A percentile compares a stretch with the other conserved stretches of the same genome.
These are phyloP conservation scores for Rhododendron molle DNA, from an alignment of 148 eudicot genomes.

Conservation along the genomic window DNA sequence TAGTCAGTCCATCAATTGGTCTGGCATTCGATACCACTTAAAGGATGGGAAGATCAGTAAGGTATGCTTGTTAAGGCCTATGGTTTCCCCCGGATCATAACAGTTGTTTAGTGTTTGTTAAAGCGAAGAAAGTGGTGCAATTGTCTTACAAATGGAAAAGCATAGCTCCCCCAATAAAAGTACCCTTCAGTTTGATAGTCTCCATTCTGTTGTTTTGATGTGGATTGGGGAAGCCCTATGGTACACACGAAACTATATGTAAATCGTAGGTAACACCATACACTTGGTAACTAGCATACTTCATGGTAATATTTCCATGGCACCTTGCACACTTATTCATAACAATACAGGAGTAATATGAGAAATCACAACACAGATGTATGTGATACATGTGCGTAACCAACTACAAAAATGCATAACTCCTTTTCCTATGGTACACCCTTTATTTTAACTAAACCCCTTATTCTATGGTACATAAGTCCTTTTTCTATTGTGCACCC, in stretches of 20 bases:
- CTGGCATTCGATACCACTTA: slow-evolving; percentile 89
- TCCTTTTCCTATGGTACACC: not conserved
- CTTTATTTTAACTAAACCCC: not conserved
- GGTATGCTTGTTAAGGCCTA: slow-evolving; percentile 35
- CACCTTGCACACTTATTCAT: not conserved
- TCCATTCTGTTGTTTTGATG: not conserved
- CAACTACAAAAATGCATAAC: not conserved
- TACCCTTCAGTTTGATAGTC: not conserved
- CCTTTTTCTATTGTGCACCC: not conserved
- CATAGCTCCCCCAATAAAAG: not conserved
- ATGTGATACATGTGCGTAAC: not conserved
- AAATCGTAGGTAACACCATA: not conserved
- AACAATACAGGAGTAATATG: not conserved
- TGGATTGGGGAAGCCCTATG: not conserved
- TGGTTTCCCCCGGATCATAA: not conserved
- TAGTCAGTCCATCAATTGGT: slow-evolving; percentile 88
- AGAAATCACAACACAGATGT: not conserved
- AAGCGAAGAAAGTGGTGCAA: not conserved
- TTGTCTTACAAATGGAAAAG: not conserved
- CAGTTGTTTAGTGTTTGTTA: not conserved
- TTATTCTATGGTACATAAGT: not conserved
- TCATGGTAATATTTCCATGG: not conserved
- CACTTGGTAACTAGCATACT: not conserved
- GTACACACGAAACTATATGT: not conserved
- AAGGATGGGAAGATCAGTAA: slow-evolving; percentile 78